Base-by-base conservation (phyloP, 805 yeast species). In the Hanseniaspora nectarophila region DNA sequence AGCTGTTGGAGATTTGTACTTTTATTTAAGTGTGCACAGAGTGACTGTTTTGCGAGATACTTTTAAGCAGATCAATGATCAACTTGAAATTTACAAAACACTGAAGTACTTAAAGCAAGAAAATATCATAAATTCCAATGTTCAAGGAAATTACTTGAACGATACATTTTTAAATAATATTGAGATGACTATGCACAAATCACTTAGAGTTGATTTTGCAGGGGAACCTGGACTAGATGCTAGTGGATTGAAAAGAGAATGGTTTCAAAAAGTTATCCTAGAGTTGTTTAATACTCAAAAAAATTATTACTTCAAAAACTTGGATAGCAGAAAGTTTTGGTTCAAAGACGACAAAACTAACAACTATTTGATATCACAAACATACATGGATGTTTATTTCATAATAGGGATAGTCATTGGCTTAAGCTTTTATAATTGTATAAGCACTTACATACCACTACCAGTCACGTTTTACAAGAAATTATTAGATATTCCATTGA, bases 181-280 rank as follows among this genome's bases (percentile, higher is more conserved):
- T n/a, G 48, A 34, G 7, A 31, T 44, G 28, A 85, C 85, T 60
- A 70, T 88, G 54, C 79, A 82, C 59, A 88, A 89, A 61, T 76
- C 86, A 1, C 66, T 90, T 29, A 74, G 78, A 56, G 82, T 92
- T 8, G 89, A 85, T 59, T 90, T 92, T 63, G 68, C 82, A 4
- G 81, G 81, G 54, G 98, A 90, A 61, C 94, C 89, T 0, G 98
- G 97, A 0, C 76, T 90, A 21, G 98, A 90, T 68, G 97, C 88
- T 0, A 97, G 98, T 2, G 98, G 98, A 0, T 72, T 90, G 54
- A 78, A 82, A 59, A 89, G 88, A 61, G 98, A 90, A 61, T 90
- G 98, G 98, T 89, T 92, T 64, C 70, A 79, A 45, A 66, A 89
- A 37, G 68, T 92, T 37, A 80, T 85, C 1, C 76, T 76, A 54